Percentiles rank a stretch among this genome's conserved stretches.
These are phyloP conservation scores for Penicillium crystallinum DNA, from an alignment of 495 filamentous ascomycete species.

Conservation along the genomic window DNA sequence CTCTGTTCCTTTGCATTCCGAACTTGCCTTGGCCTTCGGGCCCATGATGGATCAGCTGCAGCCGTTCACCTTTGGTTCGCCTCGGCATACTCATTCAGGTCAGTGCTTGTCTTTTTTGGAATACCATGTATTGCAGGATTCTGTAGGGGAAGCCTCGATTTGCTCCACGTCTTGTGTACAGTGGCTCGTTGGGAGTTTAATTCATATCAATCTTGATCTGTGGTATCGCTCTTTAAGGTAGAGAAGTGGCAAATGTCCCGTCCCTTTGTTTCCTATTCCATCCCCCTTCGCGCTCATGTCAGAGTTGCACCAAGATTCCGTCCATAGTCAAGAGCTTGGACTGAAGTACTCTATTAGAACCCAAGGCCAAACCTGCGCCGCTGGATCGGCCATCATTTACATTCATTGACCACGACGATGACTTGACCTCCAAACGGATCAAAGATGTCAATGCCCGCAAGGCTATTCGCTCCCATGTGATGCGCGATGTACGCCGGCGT, in stretches of 20 bases:
- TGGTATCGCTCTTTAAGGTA: not conserved
- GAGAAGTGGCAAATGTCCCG: not conserved
- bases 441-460: constrained; percentile 36
- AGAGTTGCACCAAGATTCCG: not conserved
- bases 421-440: constrained; percentile 34
- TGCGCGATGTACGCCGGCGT: constrained; percentile 37
- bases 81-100: constrained; percentile 26
- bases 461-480: constrained; percentile 36
- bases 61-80: constrained; percentile 16
- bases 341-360: constrained; percentile 15
- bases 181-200: not conserved
- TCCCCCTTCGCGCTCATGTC: not conserved
- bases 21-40: constrained; percentile 17
- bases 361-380: constrained; percentile 11
- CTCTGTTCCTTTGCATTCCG: constrained; percentile 1
- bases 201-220: not conserved
- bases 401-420: constrained; percentile 38
- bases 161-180: not conserved
- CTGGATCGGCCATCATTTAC: constrained; percentile 31
- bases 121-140: not conserved
- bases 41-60: constrained; percentile 29
- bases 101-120: constrained; percentile 11
- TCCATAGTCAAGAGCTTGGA: not conserved
- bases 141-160: not conserved
- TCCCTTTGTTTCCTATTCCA: not conserved